A percentile compares a stretch with the other conserved stretches of the same genome.
Conservation (phyloP, 495 filamentous ascomycete species). For the Lophiotrema nucula region DNA sequence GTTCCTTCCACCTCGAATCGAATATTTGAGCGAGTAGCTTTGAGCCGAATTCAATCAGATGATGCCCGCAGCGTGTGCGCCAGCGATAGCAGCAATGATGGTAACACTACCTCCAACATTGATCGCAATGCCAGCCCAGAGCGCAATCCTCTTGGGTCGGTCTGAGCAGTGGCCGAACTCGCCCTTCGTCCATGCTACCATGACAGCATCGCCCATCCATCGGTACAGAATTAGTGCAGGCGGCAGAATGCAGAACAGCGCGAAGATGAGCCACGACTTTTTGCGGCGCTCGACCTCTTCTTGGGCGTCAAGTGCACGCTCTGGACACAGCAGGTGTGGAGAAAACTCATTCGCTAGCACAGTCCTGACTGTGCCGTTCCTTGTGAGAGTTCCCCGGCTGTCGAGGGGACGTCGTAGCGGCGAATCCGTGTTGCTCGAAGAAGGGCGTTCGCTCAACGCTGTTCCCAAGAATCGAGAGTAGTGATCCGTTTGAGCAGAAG, state of each 20-base stretch:
- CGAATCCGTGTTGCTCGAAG: constrained; percentile 12
- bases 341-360: constrained; percentile 13
- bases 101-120: constrained; percentile 1
- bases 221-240: constrained; percentile 26
- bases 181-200: constrained; percentile 11
- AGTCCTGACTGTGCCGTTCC: constrained; percentile 10
- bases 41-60: no score
- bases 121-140: constrained; percentile 5
- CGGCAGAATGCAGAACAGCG: constrained; percentile 15
- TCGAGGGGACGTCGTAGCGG: neutral
- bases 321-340: constrained; percentile 21
- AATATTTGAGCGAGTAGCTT: no score
- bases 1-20: no score
- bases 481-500: neutral
- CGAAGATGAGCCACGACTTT: constrained; percentile 24
- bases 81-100: constrained; percentile 16
- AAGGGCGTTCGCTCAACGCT: constrained; percentile 3
- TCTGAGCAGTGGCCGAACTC: constrained; percentile 1
- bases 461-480: constrained; percentile 13
- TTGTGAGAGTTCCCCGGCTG: constrained; percentile 7
- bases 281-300: constrained; percentile 1
- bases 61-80: no score
- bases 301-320: constrained; percentile 5
- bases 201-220: constrained; percentile 6
- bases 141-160: constrained; percentile 14